Evolutionary conservation across 176 grass and related monocot species (phyloP).

Genomic region (Eragrostis nindensis): DNA sequence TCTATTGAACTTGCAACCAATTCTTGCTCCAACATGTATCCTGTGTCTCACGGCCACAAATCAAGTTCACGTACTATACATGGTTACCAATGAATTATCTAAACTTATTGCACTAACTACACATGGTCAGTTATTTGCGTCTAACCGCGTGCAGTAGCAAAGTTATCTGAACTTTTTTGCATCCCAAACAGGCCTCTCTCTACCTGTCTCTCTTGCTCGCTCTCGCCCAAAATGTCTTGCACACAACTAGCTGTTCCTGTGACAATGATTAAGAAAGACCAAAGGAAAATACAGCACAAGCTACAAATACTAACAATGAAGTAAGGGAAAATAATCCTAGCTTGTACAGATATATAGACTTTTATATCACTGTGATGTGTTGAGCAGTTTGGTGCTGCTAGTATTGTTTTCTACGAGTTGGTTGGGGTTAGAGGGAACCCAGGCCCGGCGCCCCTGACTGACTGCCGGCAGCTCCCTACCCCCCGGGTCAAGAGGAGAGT

Average conservation of each 20-base stretch:
- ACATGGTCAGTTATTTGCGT: no score
- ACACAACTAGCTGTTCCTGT: not conserved
- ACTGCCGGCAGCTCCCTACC: constrained; percentile 22
- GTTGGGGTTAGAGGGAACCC: constrained; percentile 74
- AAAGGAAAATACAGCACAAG: not conserved
- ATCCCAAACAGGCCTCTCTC: not conserved
- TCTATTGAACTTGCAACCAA: not conserved
- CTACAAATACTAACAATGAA: constrained; percentile 22
- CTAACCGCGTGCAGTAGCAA: no score
- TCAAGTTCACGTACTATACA: no score
- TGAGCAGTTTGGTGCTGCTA: constrained; percentile 6
- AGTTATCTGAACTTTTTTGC: not conserved
- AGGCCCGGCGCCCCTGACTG: constrained; percentile 53
- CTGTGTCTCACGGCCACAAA: no score
- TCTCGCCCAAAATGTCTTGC: not conserved
- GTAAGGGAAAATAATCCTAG: constrained; percentile 16
- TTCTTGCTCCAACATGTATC: no score
- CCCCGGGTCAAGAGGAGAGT: constrained; percentile 66
- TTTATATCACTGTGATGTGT: not conserved
- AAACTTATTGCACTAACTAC: no score
- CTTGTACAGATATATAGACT: not conserved
- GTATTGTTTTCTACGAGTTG: constrained; percentile 42
- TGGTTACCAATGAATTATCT: no score
- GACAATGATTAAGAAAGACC: constrained; percentile 28
- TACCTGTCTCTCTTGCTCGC: no score